A percentile compares a stretch with the other conserved stretches of the same genome.
These are phyloP conservation scores for Jacaranda mimosifolia DNA, from an alignment of 257 asterid species.

Conservation along the genomic window DNA sequence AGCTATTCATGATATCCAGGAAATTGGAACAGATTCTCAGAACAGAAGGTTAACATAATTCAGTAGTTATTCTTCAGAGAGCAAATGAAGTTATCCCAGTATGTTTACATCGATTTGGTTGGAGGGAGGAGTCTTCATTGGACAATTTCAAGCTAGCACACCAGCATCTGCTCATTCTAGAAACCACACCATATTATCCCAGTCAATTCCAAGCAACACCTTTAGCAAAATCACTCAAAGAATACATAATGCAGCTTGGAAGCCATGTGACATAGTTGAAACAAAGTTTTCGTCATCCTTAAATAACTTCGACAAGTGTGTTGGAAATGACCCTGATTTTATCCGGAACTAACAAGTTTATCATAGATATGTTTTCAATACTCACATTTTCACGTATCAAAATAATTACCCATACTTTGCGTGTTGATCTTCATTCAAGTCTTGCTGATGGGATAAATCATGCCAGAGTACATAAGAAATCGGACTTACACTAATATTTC, in stretches of 20 bases:
- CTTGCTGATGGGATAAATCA: constrained; percentile 11
- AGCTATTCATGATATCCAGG: not conserved
- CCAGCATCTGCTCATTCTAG: not conserved
- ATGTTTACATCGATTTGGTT: no score
- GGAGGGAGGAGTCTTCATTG: not conserved
- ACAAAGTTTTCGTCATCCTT: constrained; percentile 6
- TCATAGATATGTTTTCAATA: not conserved
- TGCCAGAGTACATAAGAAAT: constrained; percentile 1
- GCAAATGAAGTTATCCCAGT: no score
- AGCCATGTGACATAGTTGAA: constrained; percentile 11
- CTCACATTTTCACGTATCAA: not conserved
- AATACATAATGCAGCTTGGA: not conserved
- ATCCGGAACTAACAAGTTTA: not conserved
- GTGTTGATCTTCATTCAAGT: constrained; percentile 16
- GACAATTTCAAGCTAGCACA: not conserved
- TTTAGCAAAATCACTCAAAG: constrained; percentile 1
- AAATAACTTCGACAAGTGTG: constrained; percentile 7
- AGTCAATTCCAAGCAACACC: not conserved
- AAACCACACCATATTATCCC: constrained; percentile 16
- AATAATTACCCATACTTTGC: not conserved
- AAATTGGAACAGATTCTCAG: constrained; percentile 1
- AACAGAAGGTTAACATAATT: constrained; percentile 14
- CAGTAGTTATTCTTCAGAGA: constrained; percentile 1
- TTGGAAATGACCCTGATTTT: not conserved
- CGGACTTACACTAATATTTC: not conserved